Conservation (phyloP, 768 basidiomycete genomes). For the Floccularia luteovirens region DNA sequence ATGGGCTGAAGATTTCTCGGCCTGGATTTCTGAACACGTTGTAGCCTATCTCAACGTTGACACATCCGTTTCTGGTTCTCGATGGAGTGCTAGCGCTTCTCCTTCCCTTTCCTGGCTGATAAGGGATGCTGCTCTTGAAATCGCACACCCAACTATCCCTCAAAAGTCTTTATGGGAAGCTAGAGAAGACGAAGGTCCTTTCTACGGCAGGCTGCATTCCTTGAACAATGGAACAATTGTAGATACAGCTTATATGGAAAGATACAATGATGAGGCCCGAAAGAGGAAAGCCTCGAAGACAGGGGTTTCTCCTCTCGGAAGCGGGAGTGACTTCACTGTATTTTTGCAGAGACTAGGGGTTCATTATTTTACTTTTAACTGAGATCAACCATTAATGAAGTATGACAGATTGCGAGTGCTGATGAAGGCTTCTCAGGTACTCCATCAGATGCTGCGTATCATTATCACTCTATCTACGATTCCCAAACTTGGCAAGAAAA, state of each 20-base stretch:
- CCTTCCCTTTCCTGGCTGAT: conserved; percentile 82
- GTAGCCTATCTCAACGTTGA: conserved; percentile 88
- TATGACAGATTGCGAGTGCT: conserved; percentile 30
- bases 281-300: conserved; percentile 22
- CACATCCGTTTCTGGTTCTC: conserved; percentile 54
- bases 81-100: conserved; percentile 51
- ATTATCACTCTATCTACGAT: conserved; percentile 77
- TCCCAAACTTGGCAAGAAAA: conserved; percentile 63
- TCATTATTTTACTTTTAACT: conserved; percentile 7
- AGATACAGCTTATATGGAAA: conserved; percentile 33
- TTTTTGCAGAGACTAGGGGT: conserved; percentile 75
- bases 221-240: conserved; percentile 15
- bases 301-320: conserved; percentile 60
- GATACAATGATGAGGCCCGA: conserved; percentile 28
- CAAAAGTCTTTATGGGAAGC: conserved; percentile 79
- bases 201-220: conserved; percentile 22
- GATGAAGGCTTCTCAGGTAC: conserved; percentile 33
- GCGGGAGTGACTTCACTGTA: conserved; percentile 87
- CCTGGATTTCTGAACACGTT: conserved; percentile 73
- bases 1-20: conserved; percentile 87
- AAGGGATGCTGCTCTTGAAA: conserved; percentile 53
- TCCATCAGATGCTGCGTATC: conserved; percentile 57
- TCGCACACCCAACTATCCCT: conserved; percentile 65
- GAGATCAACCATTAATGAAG: not conserved
- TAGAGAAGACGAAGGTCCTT: conserved; percentile 49